Percentiles rank a stretch among this genome's conserved stretches.
Conservation (phyloP, 192 early-diverging fungal genomes). For the Kappamyces sp. region DNA sequence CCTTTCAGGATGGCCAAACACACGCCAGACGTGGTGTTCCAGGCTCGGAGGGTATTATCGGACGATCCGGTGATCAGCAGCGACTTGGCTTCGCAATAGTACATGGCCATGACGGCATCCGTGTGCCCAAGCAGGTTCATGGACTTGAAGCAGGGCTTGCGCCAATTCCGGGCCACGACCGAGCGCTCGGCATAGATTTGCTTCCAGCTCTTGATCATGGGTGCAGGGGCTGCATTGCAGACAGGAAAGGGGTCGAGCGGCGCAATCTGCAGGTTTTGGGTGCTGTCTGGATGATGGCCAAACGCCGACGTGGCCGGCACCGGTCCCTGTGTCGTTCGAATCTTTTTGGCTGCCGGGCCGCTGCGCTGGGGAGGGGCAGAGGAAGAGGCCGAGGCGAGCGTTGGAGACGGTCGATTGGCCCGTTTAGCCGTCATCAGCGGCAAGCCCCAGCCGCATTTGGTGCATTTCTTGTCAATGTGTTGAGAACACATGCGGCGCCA, state of each 20-base stretch:
- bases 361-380: not conserved
- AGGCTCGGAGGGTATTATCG: slow-evolving; percentile 80
- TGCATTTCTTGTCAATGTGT: slow-evolving; percentile 94
- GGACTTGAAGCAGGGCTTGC: slow-evolving; percentile 65
- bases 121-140: slow-evolving; percentile 70
- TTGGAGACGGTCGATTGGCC: slow-evolving; percentile 6
- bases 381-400: not conserved
- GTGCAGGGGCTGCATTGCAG: not conserved
- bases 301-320: not conserved
- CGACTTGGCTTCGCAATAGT: slow-evolving; percentile 69
- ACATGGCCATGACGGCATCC: slow-evolving; percentile 85
- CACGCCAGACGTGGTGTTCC: slow-evolving; percentile 83
- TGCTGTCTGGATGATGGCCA: not conserved
- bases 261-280: slow-evolving; percentile 2
- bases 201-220: slow-evolving; percentile 74
- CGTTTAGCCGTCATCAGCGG: slow-evolving; percentile 54
- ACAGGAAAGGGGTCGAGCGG: not conserved
- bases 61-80: slow-evolving; percentile 83
- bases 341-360: not conserved
- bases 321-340: not conserved
- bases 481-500: slow-evolving; percentile 98
- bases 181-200: slow-evolving; percentile 89
- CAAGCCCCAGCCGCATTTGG: slow-evolving; percentile 94
- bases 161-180: slow-evolving; percentile 91
- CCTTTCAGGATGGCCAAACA: slow-evolving; percentile 71